Evolutionary conservation across 108 stramenopile genomes (phyloP).

Genomic region (Chaetoceros tenuissimus): DNA sequence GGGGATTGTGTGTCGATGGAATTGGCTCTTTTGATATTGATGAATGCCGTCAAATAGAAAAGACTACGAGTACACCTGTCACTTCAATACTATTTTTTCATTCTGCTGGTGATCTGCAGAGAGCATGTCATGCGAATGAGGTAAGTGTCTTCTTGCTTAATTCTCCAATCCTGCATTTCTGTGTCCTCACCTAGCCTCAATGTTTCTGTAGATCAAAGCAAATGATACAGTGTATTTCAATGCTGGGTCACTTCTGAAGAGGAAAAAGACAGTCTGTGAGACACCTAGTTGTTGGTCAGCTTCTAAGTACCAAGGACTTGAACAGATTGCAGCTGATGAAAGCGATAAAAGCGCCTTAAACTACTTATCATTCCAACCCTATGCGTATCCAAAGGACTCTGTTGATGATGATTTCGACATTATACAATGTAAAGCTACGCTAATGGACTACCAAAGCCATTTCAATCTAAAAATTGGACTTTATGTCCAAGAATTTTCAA

Average conservation of each 20-base stretch:
- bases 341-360: conserved; percentile 12
- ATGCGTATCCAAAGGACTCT: conserved; percentile 27
- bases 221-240: conserved; percentile 55
- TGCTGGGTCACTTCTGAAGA: conserved; percentile 48
- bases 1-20: conserved; percentile 36
- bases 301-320: not conserved
- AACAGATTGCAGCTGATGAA: not conserved
- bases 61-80: conserved; percentile 21
- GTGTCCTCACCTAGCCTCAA: conserved; percentile 1
- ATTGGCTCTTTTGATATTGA: conserved; percentile 48
- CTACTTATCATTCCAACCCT: conserved; percentile 38
- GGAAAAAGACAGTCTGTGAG: conserved; percentile 26
- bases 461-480: conserved; percentile 48
- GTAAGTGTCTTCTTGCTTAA: no score
- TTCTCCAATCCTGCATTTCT: not conserved
- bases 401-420: conserved; percentile 12
- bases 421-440: conserved; percentile 30
- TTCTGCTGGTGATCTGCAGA: conserved; percentile 54
- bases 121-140: conserved; percentile 49
- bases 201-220: conserved; percentile 14
- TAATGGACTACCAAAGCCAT: conserved; percentile 41
- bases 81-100: conserved; percentile 44
- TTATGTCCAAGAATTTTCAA: conserved; percentile 61
- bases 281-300: conserved; percentile 3
- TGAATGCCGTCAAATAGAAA: conserved; percentile 35